Conservation (phyloP, 129 eudicot genomes). For the Smallanthus sonchifolius region DNA sequence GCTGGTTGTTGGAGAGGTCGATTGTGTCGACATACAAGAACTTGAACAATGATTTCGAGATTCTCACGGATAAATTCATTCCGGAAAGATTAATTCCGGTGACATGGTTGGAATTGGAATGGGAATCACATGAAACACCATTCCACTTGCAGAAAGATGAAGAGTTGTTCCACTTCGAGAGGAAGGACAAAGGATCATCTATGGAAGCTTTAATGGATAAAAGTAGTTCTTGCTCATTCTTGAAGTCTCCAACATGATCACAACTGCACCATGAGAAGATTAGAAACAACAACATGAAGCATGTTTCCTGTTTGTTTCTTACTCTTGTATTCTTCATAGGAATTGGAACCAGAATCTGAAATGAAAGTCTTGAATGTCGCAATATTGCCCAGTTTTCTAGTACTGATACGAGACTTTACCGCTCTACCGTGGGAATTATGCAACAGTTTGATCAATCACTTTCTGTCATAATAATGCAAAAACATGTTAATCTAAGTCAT, state of each 20-base stretch:
- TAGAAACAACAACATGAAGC: conserved; percentile 40
- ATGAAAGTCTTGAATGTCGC: conserved; percentile 3
- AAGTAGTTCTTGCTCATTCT: conserved; percentile 42
- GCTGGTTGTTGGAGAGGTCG: conserved; percentile 64
- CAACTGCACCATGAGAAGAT: conserved; percentile 27
- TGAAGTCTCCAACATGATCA: conserved; percentile 5
- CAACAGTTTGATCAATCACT: conserved; percentile 36
- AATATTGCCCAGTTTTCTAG: too few species aligned
- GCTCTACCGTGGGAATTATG: conserved; percentile 22
- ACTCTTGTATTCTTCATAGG: conserved; percentile 25
- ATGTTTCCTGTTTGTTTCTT: conserved; percentile 2
- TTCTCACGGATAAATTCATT: conserved; percentile 51
- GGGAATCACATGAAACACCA: conserved; percentile 53
- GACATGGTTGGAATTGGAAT: conserved; percentile 33
- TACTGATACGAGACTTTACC: conserved; percentile 22
- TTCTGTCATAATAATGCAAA: conserved; percentile 43
- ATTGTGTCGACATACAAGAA: conserved; percentile 44
- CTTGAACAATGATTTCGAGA: conserved; percentile 48
- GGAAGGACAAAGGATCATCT: conserved; percentile 51
- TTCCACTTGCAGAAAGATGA: conserved; percentile 61
- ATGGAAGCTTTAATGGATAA: conserved; percentile 56
- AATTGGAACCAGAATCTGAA: conserved; percentile 22
- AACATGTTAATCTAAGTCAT: conserved; percentile 34
- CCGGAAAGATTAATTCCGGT: conserved; percentile 55
- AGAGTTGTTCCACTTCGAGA: conserved; percentile 61